These are phyloP conservation scores for Achaetomium macrosporum DNA, from an alignment of 2,329 filamentous ascomycete genomes.

Conservation along the genomic window DNA sequence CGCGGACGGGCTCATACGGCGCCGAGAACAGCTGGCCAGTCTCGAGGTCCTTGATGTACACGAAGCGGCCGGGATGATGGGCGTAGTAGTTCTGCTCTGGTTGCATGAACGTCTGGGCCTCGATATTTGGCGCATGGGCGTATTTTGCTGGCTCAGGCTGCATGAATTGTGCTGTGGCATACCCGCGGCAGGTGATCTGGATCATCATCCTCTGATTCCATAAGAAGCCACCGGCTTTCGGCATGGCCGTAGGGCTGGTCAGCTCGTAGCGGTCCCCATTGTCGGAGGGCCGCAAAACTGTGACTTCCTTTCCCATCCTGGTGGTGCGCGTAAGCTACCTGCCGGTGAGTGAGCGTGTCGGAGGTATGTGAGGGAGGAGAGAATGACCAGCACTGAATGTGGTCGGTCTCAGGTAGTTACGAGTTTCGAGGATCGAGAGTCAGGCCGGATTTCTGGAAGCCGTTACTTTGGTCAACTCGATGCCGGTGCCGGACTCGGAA, in stretches of 20 bases:
- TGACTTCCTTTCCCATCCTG: constrained; percentile 24
- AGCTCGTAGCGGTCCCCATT: constrained; percentile 51
- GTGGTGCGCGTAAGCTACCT: background rate
- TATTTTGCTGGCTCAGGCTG: constrained; percentile 56
- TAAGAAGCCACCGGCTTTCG: constrained; percentile 50
- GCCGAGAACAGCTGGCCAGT: constrained; percentile 46
- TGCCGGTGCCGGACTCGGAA: no score
- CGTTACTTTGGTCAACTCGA: no score
- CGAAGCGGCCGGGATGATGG: constrained; percentile 53
- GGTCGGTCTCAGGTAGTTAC: no score
- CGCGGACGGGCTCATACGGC: constrained; percentile 50
- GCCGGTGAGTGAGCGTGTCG: background rate
- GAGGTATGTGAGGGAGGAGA: background rate
- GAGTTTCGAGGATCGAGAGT: no score
- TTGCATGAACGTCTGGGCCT: constrained; percentile 56
- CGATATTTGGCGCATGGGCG: constrained; percentile 51
- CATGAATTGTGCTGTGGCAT: constrained; percentile 54
- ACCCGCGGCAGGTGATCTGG: constrained; percentile 53
- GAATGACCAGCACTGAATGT: background rate
- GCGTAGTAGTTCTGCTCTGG: constrained; percentile 55
- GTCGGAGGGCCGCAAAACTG: constrained; percentile 37
- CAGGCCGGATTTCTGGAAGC: no score
- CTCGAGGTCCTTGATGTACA: constrained; percentile 53
- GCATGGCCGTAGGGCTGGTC: constrained; percentile 48
- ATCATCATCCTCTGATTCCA: constrained; percentile 60